Conservation (phyloP, 768 basidiomycete species). For the Amyloporia xantha region DNA sequence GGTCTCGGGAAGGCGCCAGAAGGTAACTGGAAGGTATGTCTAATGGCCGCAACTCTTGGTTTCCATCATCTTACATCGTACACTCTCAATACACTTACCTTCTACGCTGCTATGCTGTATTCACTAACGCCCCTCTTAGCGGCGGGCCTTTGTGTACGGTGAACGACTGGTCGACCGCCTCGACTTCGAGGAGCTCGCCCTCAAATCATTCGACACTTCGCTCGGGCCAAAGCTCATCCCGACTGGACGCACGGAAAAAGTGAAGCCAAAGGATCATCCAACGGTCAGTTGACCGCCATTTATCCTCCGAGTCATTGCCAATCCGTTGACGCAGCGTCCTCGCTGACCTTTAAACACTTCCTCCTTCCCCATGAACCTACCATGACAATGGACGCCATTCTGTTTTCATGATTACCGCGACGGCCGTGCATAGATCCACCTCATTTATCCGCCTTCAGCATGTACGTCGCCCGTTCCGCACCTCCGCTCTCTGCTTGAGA, state of each 20-base stretch:
- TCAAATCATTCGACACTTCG: constrained; percentile 68
- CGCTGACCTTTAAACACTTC: background rate
- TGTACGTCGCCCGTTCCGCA: constrained; percentile 35
- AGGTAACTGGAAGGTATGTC: constrained; percentile 66
- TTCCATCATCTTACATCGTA: constrained; percentile 1
- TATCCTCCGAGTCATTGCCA: constrained; percentile 3
- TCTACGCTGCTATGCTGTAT: too few species aligned
- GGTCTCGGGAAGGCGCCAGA: constrained; percentile 58
- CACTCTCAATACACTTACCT: too few species aligned
- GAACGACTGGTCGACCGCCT: constrained; percentile 64
- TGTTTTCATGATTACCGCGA: background rate
- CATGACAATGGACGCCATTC: background rate
- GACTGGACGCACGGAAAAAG: constrained; percentile 10
- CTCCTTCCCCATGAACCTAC: background rate
- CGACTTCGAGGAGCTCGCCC: constrained; percentile 75
- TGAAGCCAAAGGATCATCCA: constrained; percentile 8
- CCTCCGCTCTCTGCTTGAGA: constrained; percentile 43
- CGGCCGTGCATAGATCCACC: constrained; percentile 41
- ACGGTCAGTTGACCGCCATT: constrained; percentile 11
- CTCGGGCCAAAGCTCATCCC: constrained; percentile 40
- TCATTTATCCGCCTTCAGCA: constrained; percentile 44
- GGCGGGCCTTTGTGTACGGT: constrained; percentile 54
- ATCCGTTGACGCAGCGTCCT: constrained; percentile 17
- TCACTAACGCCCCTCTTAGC: constrained; percentile 31
- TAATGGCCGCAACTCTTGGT: constrained; percentile 5